Evolutionary conservation across 2,329 filamentous ascomycete species (phyloP), one percentile per base, ranked within the genome.

Genomic region (Xylaria sp.): DNA sequence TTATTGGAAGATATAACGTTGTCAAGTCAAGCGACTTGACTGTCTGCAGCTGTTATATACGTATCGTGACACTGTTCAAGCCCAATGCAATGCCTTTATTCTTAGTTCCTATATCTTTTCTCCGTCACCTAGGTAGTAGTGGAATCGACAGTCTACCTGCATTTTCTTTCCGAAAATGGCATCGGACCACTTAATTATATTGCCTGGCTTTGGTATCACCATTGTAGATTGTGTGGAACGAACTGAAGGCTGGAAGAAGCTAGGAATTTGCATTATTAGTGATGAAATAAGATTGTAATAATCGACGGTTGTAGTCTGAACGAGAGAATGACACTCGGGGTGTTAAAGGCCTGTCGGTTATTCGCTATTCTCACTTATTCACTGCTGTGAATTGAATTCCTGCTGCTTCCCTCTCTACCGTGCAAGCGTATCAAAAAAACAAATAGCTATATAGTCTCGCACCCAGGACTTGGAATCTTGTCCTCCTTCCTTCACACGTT

Each of bases 251-350:
- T 54, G 6, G n/a, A 23, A 23, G 51, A 11, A 11, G n/a, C 17
- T 38, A 23, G 31, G 2, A 23, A 3, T 15, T 23, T 20, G 10
- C 10, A 56, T 13, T 33, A 17, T 1, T 11, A 15, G 6, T 2
- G 36, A 13, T 13, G 4, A 33, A 38, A 56, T 56, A 56, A 56
- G 2, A 23, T 56, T 31, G 51, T 38, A 56, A 38, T 56, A 56
- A 38, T 17, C n/a, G 5, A 56, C 33, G 11, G 17, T 20, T 38
- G 36, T 4, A 23, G 3, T 23, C 10, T 10, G 33, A 38, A 38
- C 9, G 11, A 38, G 9, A 6, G 51, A 33, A 38, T 38, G 31
- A 5, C 28, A 6, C 13, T 20, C 33, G 17, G 17, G n/a, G 13
- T 17, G 26, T n/a, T n/a, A 54, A 2, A 31, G 4, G 4, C 28